Conservation (phyloP, 106 monocot species). For the Narthecium ossifragum region DNA sequence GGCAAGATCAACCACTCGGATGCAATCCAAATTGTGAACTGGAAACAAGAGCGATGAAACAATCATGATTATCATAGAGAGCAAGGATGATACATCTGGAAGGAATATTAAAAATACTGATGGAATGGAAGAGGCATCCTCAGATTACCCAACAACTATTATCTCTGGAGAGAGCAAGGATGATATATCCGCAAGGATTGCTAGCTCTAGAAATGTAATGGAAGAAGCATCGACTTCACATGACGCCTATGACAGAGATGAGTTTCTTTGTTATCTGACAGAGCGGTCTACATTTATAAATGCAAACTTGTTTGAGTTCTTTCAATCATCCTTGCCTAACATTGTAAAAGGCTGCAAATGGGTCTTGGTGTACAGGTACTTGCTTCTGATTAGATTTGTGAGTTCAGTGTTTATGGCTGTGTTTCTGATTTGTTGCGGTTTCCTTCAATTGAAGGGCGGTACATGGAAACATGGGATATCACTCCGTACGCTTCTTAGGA, state of each 20-base stretch:
- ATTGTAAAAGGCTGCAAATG: slow-evolving; percentile 89
- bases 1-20: slow-evolving; percentile 28
- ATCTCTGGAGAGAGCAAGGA: slow-evolving; percentile 4
- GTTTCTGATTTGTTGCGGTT: slow-evolving; percentile 21
- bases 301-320: slow-evolving; percentile 59
- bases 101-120: slow-evolving; percentile 13
- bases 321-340: slow-evolving; percentile 77
- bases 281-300: slow-evolving; percentile 70
- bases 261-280: slow-evolving; percentile 30
- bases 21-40: slow-evolving; percentile 12
- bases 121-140: slow-evolving; percentile 28
- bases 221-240: slow-evolving; percentile 34
- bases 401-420: not conserved
- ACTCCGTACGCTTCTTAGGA: slow-evolving; percentile 76
- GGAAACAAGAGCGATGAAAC: slow-evolving; percentile 29
- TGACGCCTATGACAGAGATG: slow-evolving; percentile 13
- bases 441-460: slow-evolving; percentile 61
- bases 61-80: slow-evolving; percentile 9
- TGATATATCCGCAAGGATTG: slow-evolving; percentile 5
- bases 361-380: slow-evolving; percentile 82
- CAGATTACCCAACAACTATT: slow-evolving; percentile 1
- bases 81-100: not conserved
- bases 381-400: not conserved
- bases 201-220: slow-evolving; percentile 15
- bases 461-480: slow-evolving; percentile 95